These are phyloP conservation scores for Melastoma candidum DNA, from an alignment of 441 rosid species.

Conservation along the genomic window DNA sequence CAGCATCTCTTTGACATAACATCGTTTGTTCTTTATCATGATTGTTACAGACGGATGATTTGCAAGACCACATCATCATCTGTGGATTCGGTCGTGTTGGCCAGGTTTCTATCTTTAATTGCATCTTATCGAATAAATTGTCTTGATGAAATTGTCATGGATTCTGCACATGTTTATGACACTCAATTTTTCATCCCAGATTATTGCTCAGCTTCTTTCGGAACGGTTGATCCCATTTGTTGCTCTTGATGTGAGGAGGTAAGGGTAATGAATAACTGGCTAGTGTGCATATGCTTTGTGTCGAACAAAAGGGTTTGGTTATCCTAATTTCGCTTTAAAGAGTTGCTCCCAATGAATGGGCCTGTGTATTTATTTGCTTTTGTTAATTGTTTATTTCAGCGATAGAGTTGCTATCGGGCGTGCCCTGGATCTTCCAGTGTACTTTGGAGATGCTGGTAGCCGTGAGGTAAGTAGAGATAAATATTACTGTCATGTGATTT, in stretches of 20 bases:
- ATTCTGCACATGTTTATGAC: slow-evolving; percentile 4
- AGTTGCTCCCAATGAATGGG: too few species aligned
- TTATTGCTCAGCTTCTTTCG: slow-evolving; percentile 97
- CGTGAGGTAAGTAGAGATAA: slow-evolving; percentile 56
- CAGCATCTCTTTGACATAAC: too few species aligned
- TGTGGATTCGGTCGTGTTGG: slow-evolving; percentile 99
- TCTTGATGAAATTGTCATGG: background rate
- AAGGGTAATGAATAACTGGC: slow-evolving; percentile 10
- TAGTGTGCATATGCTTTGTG: background rate
- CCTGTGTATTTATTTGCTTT: too few species aligned
- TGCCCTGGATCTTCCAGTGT: slow-evolving; percentile 91
- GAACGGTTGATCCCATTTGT: slow-evolving; percentile 96
- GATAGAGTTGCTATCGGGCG: slow-evolving; percentile 94
- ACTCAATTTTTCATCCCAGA: slow-evolving; percentile 33
- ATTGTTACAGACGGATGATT: slow-evolving; percentile 82
- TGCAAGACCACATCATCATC: slow-evolving; percentile 89
- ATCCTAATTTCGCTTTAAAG: too few species aligned
- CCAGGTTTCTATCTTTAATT: slow-evolving; percentile 42
- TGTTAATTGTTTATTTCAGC: slow-evolving; percentile 32
- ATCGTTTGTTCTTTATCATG: slow-evolving; percentile 1
- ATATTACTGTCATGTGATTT: slow-evolving; percentile 5
- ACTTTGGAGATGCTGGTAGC: slow-evolving; percentile 96
- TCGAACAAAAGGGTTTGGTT: too few species aligned
- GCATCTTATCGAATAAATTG: background rate
- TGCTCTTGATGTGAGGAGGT: slow-evolving; percentile 96